phyloP scores from a whole-genome alignment of 1,139 yeast genomes.

The Eremothecium sinecaudum region DNA sequence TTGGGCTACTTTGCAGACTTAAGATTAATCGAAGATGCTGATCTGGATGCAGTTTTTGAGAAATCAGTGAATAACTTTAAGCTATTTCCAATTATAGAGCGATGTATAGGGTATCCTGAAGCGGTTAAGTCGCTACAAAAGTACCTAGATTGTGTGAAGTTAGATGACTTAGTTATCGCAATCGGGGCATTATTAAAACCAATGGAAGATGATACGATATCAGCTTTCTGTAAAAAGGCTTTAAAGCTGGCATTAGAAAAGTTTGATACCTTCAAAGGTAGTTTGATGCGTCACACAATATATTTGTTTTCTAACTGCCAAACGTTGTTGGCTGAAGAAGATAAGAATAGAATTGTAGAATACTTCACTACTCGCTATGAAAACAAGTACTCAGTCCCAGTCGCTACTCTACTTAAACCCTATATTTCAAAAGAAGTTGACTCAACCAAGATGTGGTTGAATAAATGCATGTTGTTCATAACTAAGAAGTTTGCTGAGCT shows the following conservation, averaged over 20 bases:
- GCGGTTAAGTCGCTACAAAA: not conserved
- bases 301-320: constrained; percentile 7
- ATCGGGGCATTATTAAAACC: constrained; percentile 13
- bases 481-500: constrained; percentile 58
- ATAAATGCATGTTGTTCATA: constrained; percentile 45
- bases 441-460: constrained; percentile 28
- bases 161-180: constrained; percentile 11
- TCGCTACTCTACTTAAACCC: constrained; percentile 21
- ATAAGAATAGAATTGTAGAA: constrained; percentile 15
- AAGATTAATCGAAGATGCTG: constrained; percentile 7
- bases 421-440: constrained; percentile 15
- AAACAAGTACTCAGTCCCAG: constrained; percentile 28
- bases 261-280: constrained; percentile 6
- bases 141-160: constrained; percentile 4
- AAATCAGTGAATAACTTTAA: not conserved
- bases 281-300: constrained; percentile 5
- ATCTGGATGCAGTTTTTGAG: not conserved
- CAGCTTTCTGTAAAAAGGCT: constrained; percentile 8
- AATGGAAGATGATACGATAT: constrained; percentile 4
- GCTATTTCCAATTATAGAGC: not conserved
- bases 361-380: constrained; percentile 22
- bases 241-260: constrained; percentile 12
- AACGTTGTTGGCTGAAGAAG: constrained; percentile 14
- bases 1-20: constrained; percentile 4
- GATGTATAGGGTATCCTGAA: constrained; percentile 1